Percentiles rank a stretch among this genome's conserved stretches.
phyloP scores from a whole-genome alignment of 2,329 filamentous ascomycete genomes.

The Alternaria ventricosa region DNA sequence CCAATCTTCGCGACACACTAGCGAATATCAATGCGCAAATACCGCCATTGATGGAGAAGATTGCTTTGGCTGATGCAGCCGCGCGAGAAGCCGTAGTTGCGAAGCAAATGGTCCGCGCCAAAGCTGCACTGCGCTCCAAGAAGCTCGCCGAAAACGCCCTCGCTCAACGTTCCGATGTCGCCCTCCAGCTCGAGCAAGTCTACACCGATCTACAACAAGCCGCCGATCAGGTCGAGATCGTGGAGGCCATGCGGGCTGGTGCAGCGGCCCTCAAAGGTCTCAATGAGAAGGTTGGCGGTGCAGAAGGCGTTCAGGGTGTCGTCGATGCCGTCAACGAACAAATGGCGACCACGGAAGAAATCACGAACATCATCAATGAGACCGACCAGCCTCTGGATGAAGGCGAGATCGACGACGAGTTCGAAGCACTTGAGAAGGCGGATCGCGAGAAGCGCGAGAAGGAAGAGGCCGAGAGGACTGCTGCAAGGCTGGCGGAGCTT shows the following conservation, averaged over 20 bases:
- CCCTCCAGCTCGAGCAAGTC: slow-evolving; percentile 83
- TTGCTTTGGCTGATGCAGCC: slow-evolving; percentile 57
- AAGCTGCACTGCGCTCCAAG: slow-evolving; percentile 80
- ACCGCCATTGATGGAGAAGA: slow-evolving; percentile 65
- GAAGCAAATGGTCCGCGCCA: slow-evolving; percentile 77
- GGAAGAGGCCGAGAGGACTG: slow-evolving; percentile 57
- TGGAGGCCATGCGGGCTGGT: slow-evolving; percentile 82
- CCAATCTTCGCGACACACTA: slow-evolving; percentile 77
- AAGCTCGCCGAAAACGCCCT: slow-evolving; percentile 81
- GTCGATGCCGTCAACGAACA: slow-evolving; percentile 78
- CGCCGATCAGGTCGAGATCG: slow-evolving; percentile 80
- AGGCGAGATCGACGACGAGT: slow-evolving; percentile 83
- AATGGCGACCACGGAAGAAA: slow-evolving; percentile 77
- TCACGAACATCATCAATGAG: slow-evolving; percentile 78
- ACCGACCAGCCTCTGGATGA: slow-evolving; percentile 67
- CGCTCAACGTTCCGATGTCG: slow-evolving; percentile 71
- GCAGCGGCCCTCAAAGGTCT: slow-evolving; percentile 74
- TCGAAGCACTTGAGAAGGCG: slow-evolving; percentile 72
- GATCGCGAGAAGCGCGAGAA: slow-evolving; percentile 83
- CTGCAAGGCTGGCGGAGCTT: slow-evolving; percentile 51
- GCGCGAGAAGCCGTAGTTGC: slow-evolving; percentile 74
- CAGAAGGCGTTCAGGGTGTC: slow-evolving; percentile 75
- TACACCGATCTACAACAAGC: slow-evolving; percentile 86
- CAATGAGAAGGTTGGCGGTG: slow-evolving; percentile 78
- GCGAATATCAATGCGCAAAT: slow-evolving; percentile 70